These are phyloP conservation scores for Mortierella sp. DNA, from an alignment of 371 early-diverging fungal species.

Conservation along the genomic window DNA sequence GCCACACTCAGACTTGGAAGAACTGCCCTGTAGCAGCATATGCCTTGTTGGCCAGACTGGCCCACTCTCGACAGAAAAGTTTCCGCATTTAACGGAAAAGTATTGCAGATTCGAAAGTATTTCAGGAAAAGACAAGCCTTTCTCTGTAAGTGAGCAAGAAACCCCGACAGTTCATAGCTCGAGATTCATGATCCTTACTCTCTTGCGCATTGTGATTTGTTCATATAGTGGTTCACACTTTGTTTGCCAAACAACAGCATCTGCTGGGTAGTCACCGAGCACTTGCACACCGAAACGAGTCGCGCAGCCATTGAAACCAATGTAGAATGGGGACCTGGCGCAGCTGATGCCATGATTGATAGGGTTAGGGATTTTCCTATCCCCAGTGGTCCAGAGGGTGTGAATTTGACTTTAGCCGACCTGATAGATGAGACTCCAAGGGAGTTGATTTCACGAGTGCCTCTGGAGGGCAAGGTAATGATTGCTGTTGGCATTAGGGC, in stretches of 20 bases:
- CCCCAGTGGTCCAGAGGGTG: constrained; percentile 7
- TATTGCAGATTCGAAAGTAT: constrained; percentile 24
- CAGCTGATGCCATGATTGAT: constrained; percentile 17
- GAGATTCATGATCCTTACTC: too few relatives aligned
- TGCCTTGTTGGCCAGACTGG: constrained; percentile 31
- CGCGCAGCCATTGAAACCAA: constrained; percentile 1
- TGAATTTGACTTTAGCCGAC: constrained; percentile 1
- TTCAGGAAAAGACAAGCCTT: constrained; percentile 13
- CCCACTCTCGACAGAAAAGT: constrained; percentile 13
- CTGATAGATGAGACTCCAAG: constrained; percentile 22
- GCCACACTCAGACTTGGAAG: constrained; percentile 8
- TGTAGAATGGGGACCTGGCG: constrained; percentile 21
- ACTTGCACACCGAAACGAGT: constrained; percentile 12
- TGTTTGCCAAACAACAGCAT: constrained; percentile 22
- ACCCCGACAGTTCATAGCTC: too few relatives aligned
- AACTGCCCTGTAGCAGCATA: constrained; percentile 22
- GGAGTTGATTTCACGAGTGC: constrained; percentile 16
- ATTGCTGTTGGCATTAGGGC: background rate
- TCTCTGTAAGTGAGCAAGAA: constrained; percentile 7
- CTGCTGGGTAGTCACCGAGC: constrained; percentile 32
- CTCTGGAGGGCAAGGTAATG: constrained; percentile 24
- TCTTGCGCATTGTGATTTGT: background rate
- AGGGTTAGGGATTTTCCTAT: constrained; percentile 5
- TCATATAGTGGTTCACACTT: constrained; percentile 17
- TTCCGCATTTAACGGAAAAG: constrained; percentile 6